phyloP scores from a whole-genome alignment of 345 rosid genomes.

The Combretum micranthum region DNA sequence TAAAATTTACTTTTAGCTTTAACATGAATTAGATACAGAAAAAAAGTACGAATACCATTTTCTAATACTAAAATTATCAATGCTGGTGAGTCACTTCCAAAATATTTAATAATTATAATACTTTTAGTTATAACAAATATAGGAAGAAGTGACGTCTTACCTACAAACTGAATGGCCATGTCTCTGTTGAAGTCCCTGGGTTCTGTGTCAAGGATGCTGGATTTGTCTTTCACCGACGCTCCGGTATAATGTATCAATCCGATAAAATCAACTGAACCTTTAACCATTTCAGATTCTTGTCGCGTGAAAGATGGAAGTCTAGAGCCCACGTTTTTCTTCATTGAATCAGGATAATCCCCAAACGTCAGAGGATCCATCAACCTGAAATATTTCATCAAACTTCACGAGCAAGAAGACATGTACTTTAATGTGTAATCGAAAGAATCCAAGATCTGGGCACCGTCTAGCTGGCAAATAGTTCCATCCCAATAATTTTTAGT shows the following conservation, averaged over 20 bases:
- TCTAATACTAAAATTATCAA: no score
- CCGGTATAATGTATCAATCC: constrained; percentile 27
- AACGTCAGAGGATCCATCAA: constrained; percentile 44
- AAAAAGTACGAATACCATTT: no score
- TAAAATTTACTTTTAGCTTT: no score
- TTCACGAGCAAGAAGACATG: constrained; percentile 10
- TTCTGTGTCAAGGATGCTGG: constrained; percentile 13
- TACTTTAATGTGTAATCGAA: not conserved
- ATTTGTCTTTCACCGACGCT: constrained; percentile 14
- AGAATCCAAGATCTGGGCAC: no score
- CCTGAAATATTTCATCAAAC: constrained; percentile 39
- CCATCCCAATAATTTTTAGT: no score
- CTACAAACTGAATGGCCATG: constrained; percentile 12
- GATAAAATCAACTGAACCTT: constrained; percentile 51
- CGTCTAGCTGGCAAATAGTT: no score
- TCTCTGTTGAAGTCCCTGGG: constrained; percentile 25
- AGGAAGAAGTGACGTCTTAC: constrained; percentile 20
- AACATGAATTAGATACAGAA: no score
- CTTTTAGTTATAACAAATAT: no score
- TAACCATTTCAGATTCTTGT: constrained; percentile 40
- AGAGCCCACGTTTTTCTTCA: constrained; percentile 50
- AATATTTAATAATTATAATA: no score
- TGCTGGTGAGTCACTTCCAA: constrained; percentile 28
- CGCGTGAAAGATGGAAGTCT: constrained; percentile 56
- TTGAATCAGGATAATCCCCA: constrained; percentile 63